Evolutionary conservation across 1,284 basidiomycete species (phyloP).

Genomic region (Singerocomus inundabilis): DNA sequence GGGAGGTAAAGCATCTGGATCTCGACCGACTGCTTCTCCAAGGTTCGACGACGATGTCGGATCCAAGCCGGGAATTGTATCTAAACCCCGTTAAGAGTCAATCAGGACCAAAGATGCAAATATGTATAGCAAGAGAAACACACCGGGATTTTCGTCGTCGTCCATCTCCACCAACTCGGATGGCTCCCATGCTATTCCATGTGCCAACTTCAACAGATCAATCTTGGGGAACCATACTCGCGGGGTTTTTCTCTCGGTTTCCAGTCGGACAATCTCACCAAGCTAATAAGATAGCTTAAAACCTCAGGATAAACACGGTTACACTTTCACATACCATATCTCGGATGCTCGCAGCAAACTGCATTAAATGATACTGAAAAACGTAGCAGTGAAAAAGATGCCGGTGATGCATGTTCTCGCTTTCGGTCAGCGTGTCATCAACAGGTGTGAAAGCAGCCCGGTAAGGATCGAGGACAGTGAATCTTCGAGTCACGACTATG

Average conservation of each 20-base stretch:
- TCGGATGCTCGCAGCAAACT: conserved; percentile 47
- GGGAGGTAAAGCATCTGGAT: conserved; percentile 76
- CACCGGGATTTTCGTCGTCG: conserved; percentile 57
- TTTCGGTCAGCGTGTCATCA: conserved; percentile 34
- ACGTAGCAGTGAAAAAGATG: conserved; percentile 69
- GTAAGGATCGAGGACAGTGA: conserved; percentile 71
- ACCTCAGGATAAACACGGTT: conserved; percentile 26
- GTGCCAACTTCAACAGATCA: conserved; percentile 37
- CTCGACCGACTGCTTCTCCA: conserved; percentile 54
- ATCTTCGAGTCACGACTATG: conserved; percentile 37
- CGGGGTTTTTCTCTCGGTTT: conserved; percentile 48
- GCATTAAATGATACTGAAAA: conserved; percentile 71
- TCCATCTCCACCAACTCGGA: conserved; percentile 42
- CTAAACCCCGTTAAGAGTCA: conserved; percentile 31
- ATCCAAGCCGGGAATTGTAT: conserved; percentile 60
- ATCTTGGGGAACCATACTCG: conserved; percentile 70
- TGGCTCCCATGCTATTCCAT: conserved; percentile 51
- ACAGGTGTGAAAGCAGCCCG: conserved; percentile 54
- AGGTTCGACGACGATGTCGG: conserved; percentile 44
- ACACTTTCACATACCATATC: conserved; percentile 43
- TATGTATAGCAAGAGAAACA: conserved; percentile 9
- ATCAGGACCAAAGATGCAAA: neutral
- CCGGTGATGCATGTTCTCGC: conserved; percentile 53
- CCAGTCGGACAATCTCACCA: conserved; percentile 54
- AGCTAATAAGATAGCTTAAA: conserved; percentile 39